These are phyloP conservation scores for Hibiscus trionum DNA, from an alignment of 345 rosid genomes.

Conservation along the genomic window DNA sequence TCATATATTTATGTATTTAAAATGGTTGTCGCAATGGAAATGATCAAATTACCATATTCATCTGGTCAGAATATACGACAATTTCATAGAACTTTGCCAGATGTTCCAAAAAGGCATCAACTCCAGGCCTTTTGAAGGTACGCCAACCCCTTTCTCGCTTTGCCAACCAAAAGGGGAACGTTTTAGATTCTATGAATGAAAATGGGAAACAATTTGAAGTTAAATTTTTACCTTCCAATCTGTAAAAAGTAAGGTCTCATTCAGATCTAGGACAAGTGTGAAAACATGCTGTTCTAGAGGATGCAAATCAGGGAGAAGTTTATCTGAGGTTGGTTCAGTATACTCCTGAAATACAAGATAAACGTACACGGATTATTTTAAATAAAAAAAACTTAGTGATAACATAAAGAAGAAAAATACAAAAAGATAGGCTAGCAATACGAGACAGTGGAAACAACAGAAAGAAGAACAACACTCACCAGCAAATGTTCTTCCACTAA, in stretches of 20 bases:
- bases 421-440: neutral
- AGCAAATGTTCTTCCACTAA: constrained; percentile 68
- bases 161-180: neutral
- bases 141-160: constrained; percentile 98
- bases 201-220: neutral
- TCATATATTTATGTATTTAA: neutral
- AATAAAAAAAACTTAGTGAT: neutral
- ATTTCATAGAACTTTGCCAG: constrained; percentile 72
- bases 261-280: constrained; percentile 91
- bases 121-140: constrained; percentile 95
- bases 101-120: constrained; percentile 90
- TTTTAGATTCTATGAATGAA: neutral
- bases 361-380: neutral
- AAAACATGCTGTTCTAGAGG: constrained; percentile 77
- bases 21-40: neutral
- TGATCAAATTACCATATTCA: constrained; percentile 53
- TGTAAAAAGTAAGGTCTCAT: constrained; percentile 78
- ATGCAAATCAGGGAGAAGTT: constrained; percentile 97
- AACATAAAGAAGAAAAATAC: neutral
- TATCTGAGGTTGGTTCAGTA: constrained; percentile 89
- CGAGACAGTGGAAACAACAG: neutral
- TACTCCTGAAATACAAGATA: constrained; percentile 43
- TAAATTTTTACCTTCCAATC: constrained; percentile 68
- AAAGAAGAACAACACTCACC: constrained; percentile 29
- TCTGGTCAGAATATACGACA: constrained; percentile 75